phyloP scores from a whole-genome alignment of 2,329 filamentous ascomycete species.

The Lasiodiplodia theobromae region DNA sequence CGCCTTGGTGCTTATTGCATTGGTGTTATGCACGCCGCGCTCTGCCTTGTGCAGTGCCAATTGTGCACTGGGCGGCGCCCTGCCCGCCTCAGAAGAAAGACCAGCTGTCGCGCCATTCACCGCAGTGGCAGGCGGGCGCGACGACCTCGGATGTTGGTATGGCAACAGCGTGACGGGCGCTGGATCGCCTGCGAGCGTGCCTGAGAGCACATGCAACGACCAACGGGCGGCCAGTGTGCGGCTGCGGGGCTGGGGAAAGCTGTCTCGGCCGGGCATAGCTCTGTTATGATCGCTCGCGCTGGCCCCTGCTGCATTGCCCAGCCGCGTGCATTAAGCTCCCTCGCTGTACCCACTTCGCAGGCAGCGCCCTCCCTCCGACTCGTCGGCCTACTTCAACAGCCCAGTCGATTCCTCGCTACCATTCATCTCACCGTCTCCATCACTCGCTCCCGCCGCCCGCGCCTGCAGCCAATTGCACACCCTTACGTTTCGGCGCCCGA shows the following conservation, averaged over 20 bases:
- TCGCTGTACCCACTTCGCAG: constrained; percentile 26
- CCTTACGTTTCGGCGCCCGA: constrained; percentile 35
- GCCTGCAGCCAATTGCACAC: constrained; percentile 48
- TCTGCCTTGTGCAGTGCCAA: neutral
- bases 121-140: neutral
- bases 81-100: neutral
- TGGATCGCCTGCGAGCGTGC: constrained; percentile 25
- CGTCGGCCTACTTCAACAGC: constrained; percentile 43
- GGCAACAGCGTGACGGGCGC: constrained; percentile 24
- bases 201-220: constrained; percentile 27
- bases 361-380: constrained; percentile 36
- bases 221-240: neutral
- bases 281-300: constrained; percentile 23
- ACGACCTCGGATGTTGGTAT: constrained; percentile 26
- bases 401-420: constrained; percentile 37
- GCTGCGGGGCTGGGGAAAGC: constrained; percentile 25
- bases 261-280: constrained; percentile 20
- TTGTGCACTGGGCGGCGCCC: constrained; percentile 7
- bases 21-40: constrained; percentile 2
- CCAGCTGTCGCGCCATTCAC: neutral
- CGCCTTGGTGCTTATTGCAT: neutral
- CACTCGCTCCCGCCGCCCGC: constrained; percentile 45
- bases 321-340: constrained; percentile 29
- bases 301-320: constrained; percentile 21
- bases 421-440: constrained; percentile 39